These are phyloP conservation scores for Silene coronaria DNA, from an alignment of 179 eudicot species.

Conservation along the genomic window DNA sequence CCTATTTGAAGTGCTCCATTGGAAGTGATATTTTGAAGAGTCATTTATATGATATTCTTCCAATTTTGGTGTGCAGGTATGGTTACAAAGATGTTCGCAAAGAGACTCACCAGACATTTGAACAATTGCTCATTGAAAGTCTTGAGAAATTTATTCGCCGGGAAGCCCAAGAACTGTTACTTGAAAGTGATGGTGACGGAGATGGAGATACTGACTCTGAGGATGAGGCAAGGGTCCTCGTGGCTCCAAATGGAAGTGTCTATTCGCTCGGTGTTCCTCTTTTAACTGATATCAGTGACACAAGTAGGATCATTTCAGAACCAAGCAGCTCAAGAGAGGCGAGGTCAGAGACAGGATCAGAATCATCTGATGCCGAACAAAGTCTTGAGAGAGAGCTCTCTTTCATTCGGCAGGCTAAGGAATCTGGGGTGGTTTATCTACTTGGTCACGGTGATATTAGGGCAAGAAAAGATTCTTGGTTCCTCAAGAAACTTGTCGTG, in stretches of 20 bases:
- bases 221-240: conserved; percentile 42
- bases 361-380: conserved; percentile 57
- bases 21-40: not conserved
- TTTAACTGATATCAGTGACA: conserved; percentile 43
- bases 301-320: conserved; percentile 30
- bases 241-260: conserved; percentile 81
- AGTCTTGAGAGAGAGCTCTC: conserved; percentile 87
- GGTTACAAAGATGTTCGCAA: conserved; percentile 96
- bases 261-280: conserved; percentile 78
- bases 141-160: conserved; percentile 88
- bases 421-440: conserved; percentile 93
- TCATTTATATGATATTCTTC: not conserved
- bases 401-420: conserved; percentile 76
- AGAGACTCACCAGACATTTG: conserved; percentile 81
- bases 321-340: conserved; percentile 51
- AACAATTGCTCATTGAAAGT: conserved; percentile 85
- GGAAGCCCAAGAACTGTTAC: conserved; percentile 89
- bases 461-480: conserved; percentile 95
- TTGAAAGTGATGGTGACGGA: conserved; percentile 82
- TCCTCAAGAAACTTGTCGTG: conserved; percentile 76
- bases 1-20: no score
- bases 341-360: conserved; percentile 30
- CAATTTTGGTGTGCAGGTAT: conserved; percentile 48
- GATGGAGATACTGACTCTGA: conserved; percentile 61
- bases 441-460: conserved; percentile 96